Base-by-base conservation (phyloP, 441 rosid genomes). In the Erodium trifolium region DNA sequence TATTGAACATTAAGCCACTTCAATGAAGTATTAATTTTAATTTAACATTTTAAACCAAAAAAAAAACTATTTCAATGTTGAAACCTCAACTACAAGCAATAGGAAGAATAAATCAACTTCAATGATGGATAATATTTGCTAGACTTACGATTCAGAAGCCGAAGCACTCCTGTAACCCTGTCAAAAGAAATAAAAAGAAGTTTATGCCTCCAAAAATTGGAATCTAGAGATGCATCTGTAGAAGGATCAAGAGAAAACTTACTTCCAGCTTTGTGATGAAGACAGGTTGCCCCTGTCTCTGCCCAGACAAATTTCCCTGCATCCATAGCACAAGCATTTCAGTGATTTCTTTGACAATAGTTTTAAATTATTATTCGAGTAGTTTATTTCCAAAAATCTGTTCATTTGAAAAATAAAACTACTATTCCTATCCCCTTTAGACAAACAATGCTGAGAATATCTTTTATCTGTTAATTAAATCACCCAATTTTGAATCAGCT, bases 211-310 rank as follows among this genome's bases (percentile, higher is more conserved):
- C 65, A 53, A 65, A 6, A 41, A 14, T 57, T 3, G 11, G 29
- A 57, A 57, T 57, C 29, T 57, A 9, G 23, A 6, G 10, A 27
- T 16, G 63, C 13, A 10, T 16, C 63, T 57, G 23, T 16, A 19
- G 10, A 18, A 17, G 5, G 27, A 57, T 27, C 63, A 17, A 57
- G 27, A 41, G 29, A 67, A 70, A 68, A 78, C 89, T 77, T 82
- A 94, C 99, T 84, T 92, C 99, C 78, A 94, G 79, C 80, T 83
- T 86, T 80, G 99, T 92, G 79, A 94, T 92, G 64, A 90, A 92
- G 73, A 94, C 96, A 57, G 97, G 98, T 78, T 94, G 99, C 71
- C 99, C 93, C 81, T 94, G 98, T 73, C 97, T 84, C 80, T 90
- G 96, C 67, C 97, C 98, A 49, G 91, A 92, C 80, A 94, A 83